Base-by-base conservation (phyloP, 768 basidiomycete species). In the Lactifluus rugatus region DNA sequence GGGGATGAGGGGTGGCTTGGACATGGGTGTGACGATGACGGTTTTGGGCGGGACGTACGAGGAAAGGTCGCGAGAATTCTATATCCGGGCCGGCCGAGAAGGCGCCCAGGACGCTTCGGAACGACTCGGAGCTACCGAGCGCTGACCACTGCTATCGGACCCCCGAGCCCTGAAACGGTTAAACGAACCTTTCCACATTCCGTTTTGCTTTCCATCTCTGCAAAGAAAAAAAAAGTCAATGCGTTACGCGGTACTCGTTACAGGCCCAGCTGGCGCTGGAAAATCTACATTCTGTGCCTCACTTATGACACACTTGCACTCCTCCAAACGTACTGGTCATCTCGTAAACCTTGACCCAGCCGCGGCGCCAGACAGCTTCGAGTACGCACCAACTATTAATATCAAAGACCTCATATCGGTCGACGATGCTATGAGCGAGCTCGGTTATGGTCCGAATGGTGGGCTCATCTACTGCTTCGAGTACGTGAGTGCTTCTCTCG, bases 391-490 rank as follows among this genome's bases (percentile, higher is more conserved):
- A 1, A 80, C 80, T 14, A 88, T 99, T 62, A 95, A 99, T 74
- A 98, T 99, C 71, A 82, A 84, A 57, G 90, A 97, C 66, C 78
- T 99, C 51, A 83, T 99, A 66, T 89, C 85, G 57, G 73, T 99
- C 52, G 83, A 96, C 59, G 96, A 99, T 73, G 93, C 94, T 62
- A 98, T 98, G 96, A 78, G 77, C 25, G 96, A 99, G 73, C 78
- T 96, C 63, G 86, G 84, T 39, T 93, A 93, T 72, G 96, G 96
- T 2, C 96, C 96, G 0, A 99, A 99, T 66, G 96, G 96, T 10
- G 96, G 94, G 4, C 76, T 99, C 52, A 83, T 99, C 56, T 97
- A 97, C 69, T 98, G 96, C 75, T 99, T 99, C 72, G 96, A 99
- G 96, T 98, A 81, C 85, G 93, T 84, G 71, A 81, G 80, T 81